A percentile compares a stretch with the other conserved stretches of the same genome.
These are phyloP conservation scores for Pleurotus salmoneostramineus DNA, from an alignment of 768 basidiomycete genomes.

Conservation along the genomic window DNA sequence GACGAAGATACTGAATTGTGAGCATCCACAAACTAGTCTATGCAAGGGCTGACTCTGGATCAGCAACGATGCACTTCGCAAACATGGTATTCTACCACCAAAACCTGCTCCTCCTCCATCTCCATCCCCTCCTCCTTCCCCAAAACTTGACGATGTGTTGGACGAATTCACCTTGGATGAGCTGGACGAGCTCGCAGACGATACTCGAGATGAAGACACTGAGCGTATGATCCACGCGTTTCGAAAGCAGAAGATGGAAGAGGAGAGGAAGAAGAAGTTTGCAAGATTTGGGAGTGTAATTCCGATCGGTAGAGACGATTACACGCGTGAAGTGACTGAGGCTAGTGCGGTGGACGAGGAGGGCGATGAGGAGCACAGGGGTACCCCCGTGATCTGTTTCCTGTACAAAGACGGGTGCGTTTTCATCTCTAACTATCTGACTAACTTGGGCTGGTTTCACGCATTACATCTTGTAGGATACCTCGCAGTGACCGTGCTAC, in stretches of 20 bases:
- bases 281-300: conserved; percentile 81
- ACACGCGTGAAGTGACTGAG: conserved; percentile 93
- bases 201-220: conserved; percentile 70
- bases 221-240: conserved; percentile 70
- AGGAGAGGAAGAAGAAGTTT: conserved; percentile 54
- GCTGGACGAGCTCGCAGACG: conserved; percentile 67
- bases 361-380: conserved; percentile 61
- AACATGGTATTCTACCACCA: conserved; percentile 87
- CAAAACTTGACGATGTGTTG: conserved; percentile 64
- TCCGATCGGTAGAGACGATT: conserved; percentile 90
- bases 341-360: conserved; percentile 72
- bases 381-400: conserved; percentile 92
- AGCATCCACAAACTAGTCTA: conserved; percentile 22
- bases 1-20: conserved; percentile 98
- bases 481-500: conserved; percentile 77
- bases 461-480: conserved; percentile 42
- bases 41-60: neutral
- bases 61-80: conserved; percentile 92
- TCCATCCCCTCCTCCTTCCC: conserved; percentile 81
- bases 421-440: neutral
- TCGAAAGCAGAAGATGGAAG: conserved; percentile 57
- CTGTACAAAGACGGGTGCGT: conserved; percentile 93
- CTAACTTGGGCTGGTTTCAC: neutral
- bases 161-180: conserved; percentile 60
- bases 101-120: conserved; percentile 62